Evolutionary conservation across 2,329 filamentous ascomycete genomes (phyloP), one percentile per base, ranked within the genome.

Genomic region (Aspergillus pseudotamarii): DNA sequence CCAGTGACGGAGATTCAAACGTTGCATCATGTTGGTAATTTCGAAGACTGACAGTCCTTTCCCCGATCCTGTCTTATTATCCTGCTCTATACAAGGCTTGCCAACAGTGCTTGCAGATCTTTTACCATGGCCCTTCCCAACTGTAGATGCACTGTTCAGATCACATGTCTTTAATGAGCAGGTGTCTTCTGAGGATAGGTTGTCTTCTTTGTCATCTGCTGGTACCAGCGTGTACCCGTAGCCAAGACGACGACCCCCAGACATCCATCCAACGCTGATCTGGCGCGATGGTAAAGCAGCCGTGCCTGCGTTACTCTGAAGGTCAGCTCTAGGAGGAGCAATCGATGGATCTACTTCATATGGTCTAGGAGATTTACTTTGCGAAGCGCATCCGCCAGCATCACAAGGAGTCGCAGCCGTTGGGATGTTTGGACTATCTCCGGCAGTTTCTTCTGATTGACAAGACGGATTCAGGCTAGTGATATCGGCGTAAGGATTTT

Each of bases 221-320:
- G 68, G 59, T 16, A 80, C 74, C 58, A 78, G 69, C 19, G 65
- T 72, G 61, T 80, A 80, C 2, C 78, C 78, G 65, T 80, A 80
- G 1, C 78, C 78, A 50, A 75, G 65, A 23, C 78, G 74, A 61
- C 74, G 75, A 4, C 78, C 78, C 26, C 72, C 77, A 11, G 78
- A 77, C 72, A 80, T 74, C 79, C 79, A 81, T 26, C 77, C 79
- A 34, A 78, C 66, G 56, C 79, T 81, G 51, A 78, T 69, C 65
- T 71, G 77, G 19, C 76, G 75, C 54, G 72, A 64, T 21, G 67
- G 60, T 8, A 45, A 59, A n/a, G 46, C 23, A n/a, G 58, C 61
- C 30, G 60, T 57, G 10, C 36, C 30, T 26, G 28, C 26, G 10
- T 62, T 61, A 14, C 57, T 57, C 9, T 59, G 50, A 26, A 38